Evolutionary conservation across 73 alveolate species (phyloP).

Genomic region (Paramecium sexaurelia): DNA sequence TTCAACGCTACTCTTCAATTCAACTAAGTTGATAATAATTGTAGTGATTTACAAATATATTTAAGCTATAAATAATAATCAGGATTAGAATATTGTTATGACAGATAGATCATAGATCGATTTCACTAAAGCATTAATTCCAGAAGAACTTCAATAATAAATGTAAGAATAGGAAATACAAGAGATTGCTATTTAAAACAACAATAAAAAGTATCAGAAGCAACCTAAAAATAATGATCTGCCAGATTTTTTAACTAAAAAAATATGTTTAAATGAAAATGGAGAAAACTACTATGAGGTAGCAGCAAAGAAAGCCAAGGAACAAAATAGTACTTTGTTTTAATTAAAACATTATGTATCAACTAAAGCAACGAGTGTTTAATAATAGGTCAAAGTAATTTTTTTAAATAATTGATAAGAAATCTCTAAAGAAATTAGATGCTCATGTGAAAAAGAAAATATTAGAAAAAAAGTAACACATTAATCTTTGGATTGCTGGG

Average conservation of each 20-base stretch:
- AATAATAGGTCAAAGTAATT: background rate
- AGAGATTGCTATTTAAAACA: background rate
- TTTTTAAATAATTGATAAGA: background rate
- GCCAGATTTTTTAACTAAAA: background rate
- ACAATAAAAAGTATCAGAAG: background rate
- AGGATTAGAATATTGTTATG: background rate
- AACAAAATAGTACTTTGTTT: background rate
- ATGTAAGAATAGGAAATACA: background rate
- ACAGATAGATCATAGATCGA: background rate
- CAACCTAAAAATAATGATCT: background rate
- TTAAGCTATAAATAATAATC: background rate
- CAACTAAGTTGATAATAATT: background rate
- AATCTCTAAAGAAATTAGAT: background rate
- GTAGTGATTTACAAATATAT: background rate
- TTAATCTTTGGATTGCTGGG: background rate
- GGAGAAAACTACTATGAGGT: background rate
- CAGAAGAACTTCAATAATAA: slow-evolving; percentile 1
- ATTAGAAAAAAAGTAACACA: background rate
- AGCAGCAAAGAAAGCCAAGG: background rate
- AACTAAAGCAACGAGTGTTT: background rate
- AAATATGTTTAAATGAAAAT: slow-evolving; percentile 3
- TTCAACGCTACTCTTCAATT: background rate
- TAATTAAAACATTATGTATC: background rate
- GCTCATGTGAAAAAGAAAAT: background rate
- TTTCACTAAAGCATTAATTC: slow-evolving; percentile 12